Evolutionary conservation across 2,329 filamentous ascomycete genomes (phyloP), one percentile per base, ranked within the genome.

Genomic region (Diplodia intermedia): DNA sequence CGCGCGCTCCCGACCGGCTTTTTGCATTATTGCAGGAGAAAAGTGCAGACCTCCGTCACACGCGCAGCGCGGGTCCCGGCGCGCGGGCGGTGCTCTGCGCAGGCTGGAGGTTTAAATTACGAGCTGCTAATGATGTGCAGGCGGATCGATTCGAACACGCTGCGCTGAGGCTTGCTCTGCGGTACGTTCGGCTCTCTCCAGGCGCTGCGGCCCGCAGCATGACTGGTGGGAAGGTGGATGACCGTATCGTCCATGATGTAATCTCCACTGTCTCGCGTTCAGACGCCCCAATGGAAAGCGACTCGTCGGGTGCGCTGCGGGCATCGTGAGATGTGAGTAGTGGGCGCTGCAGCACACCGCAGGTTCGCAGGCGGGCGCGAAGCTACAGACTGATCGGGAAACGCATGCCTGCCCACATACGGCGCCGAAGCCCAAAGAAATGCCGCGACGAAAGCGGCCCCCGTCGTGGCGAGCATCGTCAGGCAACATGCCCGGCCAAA

Each of bases 91-190:
- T 62, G 40, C 57, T 62, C 14, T 12, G 15, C 26, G n/a, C 47
- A 20, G 23, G 29, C 7, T 14, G 53, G 40, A 40, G 26, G 23
- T 18, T 62, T 49, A 50, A 50, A 62, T 62, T 63, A 47, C 29
- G 60, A 63, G 60, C 29, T 52, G 60, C 60, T 63, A 49, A 31
- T 38, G 60, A 63, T 63, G 26, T 63, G 60, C 60, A 47, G 43
- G 43, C 43, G 43, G 18, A 20, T n/a, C 57, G 57, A 62, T 4
- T n/a, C 23, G 40, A 47, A 47, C n/a, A 36, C 40, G 57, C 40
- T 23, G 57, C n/a, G 40, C 23, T 8, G 43, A 60, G 55, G 55
- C 36, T 20, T 60, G 40, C 55, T 60, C 38, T 38, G 38, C n/a
- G 14, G 36, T 4, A 5, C 1, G 29, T 31, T n/a, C 56, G 56